Evolutionary conservation across 2,329 filamentous ascomycete genomes (phyloP), one percentile per base, ranked within the genome.

Genomic region (Juglanconis sp.): DNA sequence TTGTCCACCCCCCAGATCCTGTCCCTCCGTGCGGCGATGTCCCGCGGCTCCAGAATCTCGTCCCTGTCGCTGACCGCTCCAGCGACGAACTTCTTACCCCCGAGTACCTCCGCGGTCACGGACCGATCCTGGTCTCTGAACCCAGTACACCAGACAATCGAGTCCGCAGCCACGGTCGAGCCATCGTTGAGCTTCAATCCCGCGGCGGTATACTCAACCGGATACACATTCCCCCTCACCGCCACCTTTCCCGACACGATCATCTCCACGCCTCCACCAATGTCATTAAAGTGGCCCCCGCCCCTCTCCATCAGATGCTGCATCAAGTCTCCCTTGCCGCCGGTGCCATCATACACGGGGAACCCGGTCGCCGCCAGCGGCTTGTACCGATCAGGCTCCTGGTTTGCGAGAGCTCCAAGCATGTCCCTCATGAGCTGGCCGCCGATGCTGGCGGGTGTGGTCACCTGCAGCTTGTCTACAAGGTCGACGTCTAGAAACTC

Each of bases 111-210:
- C 1, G 65, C 63, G 0, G 69, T 70, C 1, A 64, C 68, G 4
- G 64, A 55, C 3, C 70, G 63, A 52, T 79, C 67, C 35, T 61
- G 64, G 61, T 73, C 70, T 4, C 65, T 64, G 60, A 73, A 78
- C 5, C 75, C 75, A 0, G 75, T 78, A 61, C 74, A 77, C 74
- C 75, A 77, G 3, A 77, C 60, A 2, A 78, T 66, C 1, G 72
- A 74, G 62, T 77, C 75, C 0, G 69, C 69, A 1, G 74, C 72
- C 11, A 72, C 49, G 1, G 13, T 60, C 44, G 65, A 74, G 5
- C 71, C 72, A 54, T 78, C 75, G 1, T 67, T 70, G 32, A 77
- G 69, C 7, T 38, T 60, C 32, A 77, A 60, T 0, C 74, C 74
- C 1, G 58, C 68, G 11, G 63, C 52, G 1, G 71, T 75, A 50